Evolutionary conservation across 139 green algal species (phyloP), one percentile per base, ranked within the genome.

Genomic region (Dunaliella primolecta): DNA sequence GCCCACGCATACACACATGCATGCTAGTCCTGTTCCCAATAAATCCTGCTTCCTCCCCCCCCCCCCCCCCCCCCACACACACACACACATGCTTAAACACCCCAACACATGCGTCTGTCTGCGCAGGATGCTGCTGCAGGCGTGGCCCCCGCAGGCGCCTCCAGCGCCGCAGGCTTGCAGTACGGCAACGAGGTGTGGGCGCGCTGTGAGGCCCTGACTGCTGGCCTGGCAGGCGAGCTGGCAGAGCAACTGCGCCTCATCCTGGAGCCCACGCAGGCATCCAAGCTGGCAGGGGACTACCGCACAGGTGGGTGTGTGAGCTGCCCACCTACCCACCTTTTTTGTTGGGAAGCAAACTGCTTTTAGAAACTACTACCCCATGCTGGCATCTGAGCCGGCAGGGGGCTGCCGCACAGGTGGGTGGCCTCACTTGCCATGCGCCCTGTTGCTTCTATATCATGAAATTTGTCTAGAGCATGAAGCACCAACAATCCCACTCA

Each of bases 201-300:
- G 3, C 89, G 87, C 27, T 98, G 94, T 86, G 95, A 98, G 85
- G 88, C 91, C 25, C 91, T 99, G 56, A 97, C 95, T 0, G 84
- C 86, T 36, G 91, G 89, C 21, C 88, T 89, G 78, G 88, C 84
- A 79, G 95, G 81, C 74, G 97, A 99, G 91, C 94, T 99, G 46
- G 89, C 96, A 56, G 97, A 99, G 93, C 95, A 98, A 92, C 93
- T 99, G 88, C 92, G 97, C 25, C 91, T 98, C 21, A 96, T 98
- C 25, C 86, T 99, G 83, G 96, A 99, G 89, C 97, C 97, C 30
- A 98, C 92, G 33, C 87, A 96, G 79, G 96, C 96, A 1, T 95
- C 83, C 92, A 98, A 87, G 91, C 91, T 89, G 75, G 95, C 92
- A 15, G 97, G 97, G 0, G 97, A 99, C 85, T 99, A 95, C 94